These are phyloP conservation scores for Cytospora piceicola DNA, from an alignment of 2,329 filamentous ascomycete genomes.

Conservation along the genomic window DNA sequence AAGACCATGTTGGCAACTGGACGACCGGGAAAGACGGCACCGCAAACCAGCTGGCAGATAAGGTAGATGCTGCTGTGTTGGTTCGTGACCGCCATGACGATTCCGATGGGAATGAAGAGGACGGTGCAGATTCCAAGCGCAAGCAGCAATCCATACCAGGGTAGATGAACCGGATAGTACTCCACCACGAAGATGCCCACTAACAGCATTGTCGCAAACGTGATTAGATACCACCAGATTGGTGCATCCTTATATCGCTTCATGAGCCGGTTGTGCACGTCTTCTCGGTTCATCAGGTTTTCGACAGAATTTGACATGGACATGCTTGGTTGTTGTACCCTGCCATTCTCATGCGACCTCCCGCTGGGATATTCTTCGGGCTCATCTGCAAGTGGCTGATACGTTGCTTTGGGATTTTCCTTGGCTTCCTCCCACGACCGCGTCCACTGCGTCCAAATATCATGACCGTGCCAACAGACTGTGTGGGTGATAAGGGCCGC, in stretches of 20 bases:
- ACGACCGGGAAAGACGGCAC: slow-evolving; percentile 78
- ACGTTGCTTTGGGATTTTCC: slow-evolving; percentile 53
- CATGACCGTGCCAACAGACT: slow-evolving; percentile 79
- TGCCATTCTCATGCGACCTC: slow-evolving; percentile 11
- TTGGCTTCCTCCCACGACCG: slow-evolving; percentile 68
- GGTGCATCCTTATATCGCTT: slow-evolving; percentile 80
- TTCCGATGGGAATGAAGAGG: slow-evolving; percentile 88
- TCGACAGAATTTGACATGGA: slow-evolving; percentile 47
- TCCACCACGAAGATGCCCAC: slow-evolving; percentile 85
- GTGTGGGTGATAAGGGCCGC: slow-evolving; percentile 82
- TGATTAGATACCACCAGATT: slow-evolving; percentile 77
- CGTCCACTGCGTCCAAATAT: slow-evolving; percentile 79
- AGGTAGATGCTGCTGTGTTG: slow-evolving; percentile 86
- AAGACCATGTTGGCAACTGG: slow-evolving; percentile 94
- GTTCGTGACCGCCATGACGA: slow-evolving; percentile 92
- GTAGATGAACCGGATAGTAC: slow-evolving; percentile 81
- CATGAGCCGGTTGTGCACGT: slow-evolving; percentile 86
- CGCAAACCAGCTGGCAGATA: slow-evolving; percentile 84
- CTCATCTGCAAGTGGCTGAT: slow-evolving; percentile 50
- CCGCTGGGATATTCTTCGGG: slow-evolving; percentile 25
- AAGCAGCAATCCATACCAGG: slow-evolving; percentile 84
- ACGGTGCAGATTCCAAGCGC: slow-evolving; percentile 77
- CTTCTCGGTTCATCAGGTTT: slow-evolving; percentile 69
- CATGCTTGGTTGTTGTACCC: slow-evolving; percentile 14
- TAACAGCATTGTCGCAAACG: slow-evolving; percentile 74